Evolutionary conservation across 2,329 filamentous ascomycete species (phyloP), one percentile per base, ranked within the genome.

Genomic region (Neopestalotiopsis sp.): DNA sequence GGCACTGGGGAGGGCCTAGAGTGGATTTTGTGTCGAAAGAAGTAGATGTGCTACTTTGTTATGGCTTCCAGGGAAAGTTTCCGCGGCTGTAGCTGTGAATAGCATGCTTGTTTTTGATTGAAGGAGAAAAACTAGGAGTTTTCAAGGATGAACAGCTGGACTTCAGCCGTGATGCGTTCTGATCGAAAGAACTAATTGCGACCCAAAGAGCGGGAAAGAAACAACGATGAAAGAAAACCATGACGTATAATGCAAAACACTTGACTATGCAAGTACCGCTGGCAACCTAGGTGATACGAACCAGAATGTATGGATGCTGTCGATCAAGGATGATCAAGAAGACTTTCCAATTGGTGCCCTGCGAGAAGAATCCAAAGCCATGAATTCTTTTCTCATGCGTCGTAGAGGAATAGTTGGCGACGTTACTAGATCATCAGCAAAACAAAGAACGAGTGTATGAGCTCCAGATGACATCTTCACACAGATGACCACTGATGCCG

Each of bases 361-460:
- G 24, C 12, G 57, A 34, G 24, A 59, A 30, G 57, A 59, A 59
- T 9, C 45, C 45, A 52, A 52, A 52, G 45, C n/a, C 17, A 7
- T 10, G n/a, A 42, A 62, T 17, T n/a, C 59, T 30, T 62, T 34
- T 59, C 4, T 12, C 32, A 20, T 17, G 13, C 32, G 59, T 52
- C 45, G 45, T n/a, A 9, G 40, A 13, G 30, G 28, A 12, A 61
- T n/a, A 62, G 59, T 40, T 7, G 40, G 13, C 61, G 56, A 58
- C 40, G 28, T 59, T 40, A 24, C 65, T 67, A 67, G n/a, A 67
- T 67, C n/a, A 32, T 60, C 32, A 60, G 65, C 40, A 52, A 61
- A 60, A 59, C 52, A 67, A 38, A 67, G 56, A 67, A 67, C 52
- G 65, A 67, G 65, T 34, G 65, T 10, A 30, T 59, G 32, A 52